phyloP scores from a whole-genome alignment of 2,329 filamentous ascomycete genomes.

The Cordyceps militaris region DNA sequence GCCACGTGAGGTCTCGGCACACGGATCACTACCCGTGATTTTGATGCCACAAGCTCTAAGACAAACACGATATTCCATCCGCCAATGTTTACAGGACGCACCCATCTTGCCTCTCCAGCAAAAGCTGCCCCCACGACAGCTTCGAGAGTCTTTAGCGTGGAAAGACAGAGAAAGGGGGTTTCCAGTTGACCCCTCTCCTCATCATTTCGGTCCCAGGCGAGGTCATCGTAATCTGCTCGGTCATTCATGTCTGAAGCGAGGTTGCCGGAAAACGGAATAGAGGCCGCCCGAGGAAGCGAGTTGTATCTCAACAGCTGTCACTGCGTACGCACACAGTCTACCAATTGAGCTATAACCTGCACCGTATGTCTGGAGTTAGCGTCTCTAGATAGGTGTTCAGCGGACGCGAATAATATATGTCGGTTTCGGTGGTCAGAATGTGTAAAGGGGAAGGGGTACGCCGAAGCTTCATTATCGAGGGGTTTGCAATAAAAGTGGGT shows the following conservation, averaged over 20 bases:
- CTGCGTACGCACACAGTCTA: too few species aligned
- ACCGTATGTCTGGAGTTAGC: too few species aligned
- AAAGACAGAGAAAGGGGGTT: background rate
- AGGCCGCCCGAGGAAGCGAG: too few species aligned
- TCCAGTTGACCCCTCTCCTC: background rate
- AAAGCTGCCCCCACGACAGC: background rate
- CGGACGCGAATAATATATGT: too few species aligned
- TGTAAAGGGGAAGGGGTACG: too few species aligned
- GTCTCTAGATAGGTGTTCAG: too few species aligned
- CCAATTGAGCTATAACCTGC: too few species aligned
- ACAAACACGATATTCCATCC: constrained; percentile 18
- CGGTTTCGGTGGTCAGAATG: too few species aligned
- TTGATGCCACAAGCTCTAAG: constrained; percentile 8
- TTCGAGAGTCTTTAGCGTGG: background rate
- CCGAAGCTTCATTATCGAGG: too few species aligned
- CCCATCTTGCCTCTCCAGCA: background rate
- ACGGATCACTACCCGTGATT: constrained; percentile 13
- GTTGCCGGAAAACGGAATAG: background rate
- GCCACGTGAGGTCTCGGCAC: constrained; percentile 13
- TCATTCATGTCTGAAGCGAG: background rate
- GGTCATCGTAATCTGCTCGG: background rate
- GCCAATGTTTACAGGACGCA: constrained; percentile 12
- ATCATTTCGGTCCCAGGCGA: background rate
- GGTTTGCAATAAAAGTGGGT: too few species aligned
- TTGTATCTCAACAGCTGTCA: too few species aligned